These are phyloP conservation scores for Cenchrus purpureus DNA, from an alignment of 176 grass and related monocot genomes.

Conservation along the genomic window DNA sequence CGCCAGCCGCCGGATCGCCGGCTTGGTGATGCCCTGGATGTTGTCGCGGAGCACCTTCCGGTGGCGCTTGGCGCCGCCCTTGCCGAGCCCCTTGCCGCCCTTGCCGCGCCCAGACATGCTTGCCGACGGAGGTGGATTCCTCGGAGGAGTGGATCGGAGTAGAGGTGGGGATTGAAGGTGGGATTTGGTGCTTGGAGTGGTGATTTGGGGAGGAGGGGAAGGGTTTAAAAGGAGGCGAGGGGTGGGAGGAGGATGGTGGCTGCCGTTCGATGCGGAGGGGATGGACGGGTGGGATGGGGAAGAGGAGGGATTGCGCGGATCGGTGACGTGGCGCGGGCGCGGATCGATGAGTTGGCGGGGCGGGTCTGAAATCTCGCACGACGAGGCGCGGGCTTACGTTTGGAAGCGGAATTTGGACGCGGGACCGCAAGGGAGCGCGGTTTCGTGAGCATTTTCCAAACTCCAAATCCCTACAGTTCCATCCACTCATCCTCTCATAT, in stretches of 20 bases:
- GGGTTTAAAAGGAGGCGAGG: not conserved
- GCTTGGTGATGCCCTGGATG: conserved; percentile 65
- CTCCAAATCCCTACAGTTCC: no score
- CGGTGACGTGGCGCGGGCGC: conserved; percentile 3
- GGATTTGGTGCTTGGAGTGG: not conserved
- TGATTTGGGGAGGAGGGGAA: not conserved
- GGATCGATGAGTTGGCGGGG: conserved; percentile 7
- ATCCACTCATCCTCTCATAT: no score
- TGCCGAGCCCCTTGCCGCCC: conserved; percentile 57
- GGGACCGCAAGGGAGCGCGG: no score
- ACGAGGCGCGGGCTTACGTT: not conserved
- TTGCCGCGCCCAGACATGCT: conserved; percentile 51
- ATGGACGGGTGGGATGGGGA: not conserved
- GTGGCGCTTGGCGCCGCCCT: conserved; percentile 53
- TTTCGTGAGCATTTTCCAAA: not conserved
- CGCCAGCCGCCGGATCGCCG: conserved; percentile 44
- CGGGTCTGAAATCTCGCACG: not conserved
- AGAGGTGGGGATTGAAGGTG: not conserved
- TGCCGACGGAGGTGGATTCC: not conserved
- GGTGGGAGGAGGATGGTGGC: not conserved
- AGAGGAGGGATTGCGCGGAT: not conserved
- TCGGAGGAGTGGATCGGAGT: not conserved
- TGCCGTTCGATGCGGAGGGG: conserved; percentile 5
- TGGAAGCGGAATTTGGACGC: not conserved
- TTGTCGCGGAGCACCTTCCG: conserved; percentile 56